phyloP scores from a whole-genome alignment of 257 asterid species.

The Oldenlandia corymbosa region DNA sequence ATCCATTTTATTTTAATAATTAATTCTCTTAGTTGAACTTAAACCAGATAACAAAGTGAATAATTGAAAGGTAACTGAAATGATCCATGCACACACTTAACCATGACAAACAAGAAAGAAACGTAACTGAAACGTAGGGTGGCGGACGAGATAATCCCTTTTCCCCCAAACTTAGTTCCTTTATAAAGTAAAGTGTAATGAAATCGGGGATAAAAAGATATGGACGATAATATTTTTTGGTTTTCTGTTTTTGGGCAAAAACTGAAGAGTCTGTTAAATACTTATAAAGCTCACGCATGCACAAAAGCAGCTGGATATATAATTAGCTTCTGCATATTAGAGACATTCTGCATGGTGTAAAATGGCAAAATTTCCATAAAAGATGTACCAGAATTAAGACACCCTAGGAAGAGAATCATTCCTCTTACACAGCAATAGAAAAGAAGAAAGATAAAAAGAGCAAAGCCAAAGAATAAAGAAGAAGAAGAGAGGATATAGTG shows the following conservation, averaged over 20 bases:
- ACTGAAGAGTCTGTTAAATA: neutral
- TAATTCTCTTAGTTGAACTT: no score
- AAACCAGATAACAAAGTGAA: no score
- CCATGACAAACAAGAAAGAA: neutral
- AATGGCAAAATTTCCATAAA: slow-evolving; percentile 1
- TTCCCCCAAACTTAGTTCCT: neutral
- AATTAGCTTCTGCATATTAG: slow-evolving; percentile 7
- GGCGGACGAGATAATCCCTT: neutral
- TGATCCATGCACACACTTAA: no score
- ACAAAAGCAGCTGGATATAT: slow-evolving; percentile 13
- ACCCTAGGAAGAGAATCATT: slow-evolving; percentile 12
- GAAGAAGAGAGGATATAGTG: slow-evolving; percentile 23
- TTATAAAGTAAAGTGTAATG: neutral
- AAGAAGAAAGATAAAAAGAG: slow-evolving; percentile 42
- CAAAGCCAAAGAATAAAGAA: slow-evolving; percentile 21
- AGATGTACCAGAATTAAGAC: neutral
- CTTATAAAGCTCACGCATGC: slow-evolving; percentile 12
- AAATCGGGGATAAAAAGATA: neutral
- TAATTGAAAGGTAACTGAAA: neutral
- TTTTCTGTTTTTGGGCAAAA: neutral
- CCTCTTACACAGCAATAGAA: slow-evolving; percentile 15
- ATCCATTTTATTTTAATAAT: no score
- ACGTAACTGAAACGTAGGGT: neutral
- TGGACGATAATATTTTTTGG: neutral
- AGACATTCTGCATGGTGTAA: slow-evolving; percentile 11